Conservation (phyloP, 495 filamentous ascomycete species). For the Lepidopterella palustris region DNA sequence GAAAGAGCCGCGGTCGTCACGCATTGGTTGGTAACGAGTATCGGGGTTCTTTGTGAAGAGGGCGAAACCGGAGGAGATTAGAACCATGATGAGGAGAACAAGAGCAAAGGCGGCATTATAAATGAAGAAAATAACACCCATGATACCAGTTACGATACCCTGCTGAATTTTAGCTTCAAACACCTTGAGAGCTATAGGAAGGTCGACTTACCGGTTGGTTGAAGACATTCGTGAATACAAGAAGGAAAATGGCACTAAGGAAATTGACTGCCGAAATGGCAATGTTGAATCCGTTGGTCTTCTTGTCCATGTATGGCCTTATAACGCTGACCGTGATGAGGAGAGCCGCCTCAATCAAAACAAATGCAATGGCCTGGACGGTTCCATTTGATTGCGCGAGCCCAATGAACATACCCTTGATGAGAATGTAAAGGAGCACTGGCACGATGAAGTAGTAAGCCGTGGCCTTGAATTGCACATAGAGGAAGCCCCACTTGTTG, state of each 20-base stretch:
- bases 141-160: constrained; percentile 79
- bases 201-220: constrained; percentile 64
- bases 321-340: constrained; percentile 73
- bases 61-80: constrained; percentile 75
- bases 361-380: constrained; percentile 75
- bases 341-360: constrained; percentile 77
- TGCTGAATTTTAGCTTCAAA: constrained; percentile 30
- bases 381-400: constrained; percentile 68
- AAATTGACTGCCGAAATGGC: constrained; percentile 86
- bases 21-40: constrained; percentile 92
- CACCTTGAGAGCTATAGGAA: background rate
- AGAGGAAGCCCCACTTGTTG: constrained; percentile 98
- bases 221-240: constrained; percentile 95
- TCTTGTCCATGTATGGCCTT: constrained; percentile 98
- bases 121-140: constrained; percentile 92
- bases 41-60: constrained; percentile 93
- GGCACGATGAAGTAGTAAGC: constrained; percentile 96
- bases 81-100: constrained; percentile 78
- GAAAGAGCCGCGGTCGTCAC: constrained; percentile 91
- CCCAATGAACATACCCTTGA: constrained; percentile 90
- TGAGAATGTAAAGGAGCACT: constrained; percentile 65
- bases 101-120: constrained; percentile 83
- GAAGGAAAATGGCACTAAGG: constrained; percentile 80
- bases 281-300: constrained; percentile 96
- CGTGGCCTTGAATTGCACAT: constrained; percentile 93